Conservation (phyloP, 1,284 basidiomycete species). For the Ganoderma leucocontextum region DNA sequence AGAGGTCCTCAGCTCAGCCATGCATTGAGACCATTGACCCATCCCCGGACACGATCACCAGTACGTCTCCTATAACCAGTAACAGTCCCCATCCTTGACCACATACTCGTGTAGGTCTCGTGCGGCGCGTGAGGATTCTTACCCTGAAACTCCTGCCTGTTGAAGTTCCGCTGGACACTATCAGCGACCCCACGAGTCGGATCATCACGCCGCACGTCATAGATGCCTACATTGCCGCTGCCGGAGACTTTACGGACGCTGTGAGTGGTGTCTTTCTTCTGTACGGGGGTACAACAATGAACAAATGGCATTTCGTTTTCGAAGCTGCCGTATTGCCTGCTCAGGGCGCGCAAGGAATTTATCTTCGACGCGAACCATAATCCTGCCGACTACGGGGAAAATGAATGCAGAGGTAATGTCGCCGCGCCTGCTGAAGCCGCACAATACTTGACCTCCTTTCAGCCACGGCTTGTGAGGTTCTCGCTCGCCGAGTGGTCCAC, state of each 20-base stretch:
- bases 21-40: conserved; percentile 56
- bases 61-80: conserved; percentile 50
- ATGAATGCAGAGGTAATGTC: conserved; percentile 74
- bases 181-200: conserved; percentile 73
- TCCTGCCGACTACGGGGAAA: conserved; percentile 88
- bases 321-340: conserved; percentile 78
- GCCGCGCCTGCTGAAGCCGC: not conserved
- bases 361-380: conserved; percentile 77
- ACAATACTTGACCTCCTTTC: conserved; percentile 3
- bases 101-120: conserved; percentile 61
- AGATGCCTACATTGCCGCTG: conserved; percentile 68
- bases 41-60: conserved; percentile 75
- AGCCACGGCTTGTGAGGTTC: conserved; percentile 88
- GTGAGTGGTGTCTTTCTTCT: conserved; percentile 50
- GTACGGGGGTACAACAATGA: not conserved
- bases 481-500: conserved; percentile 87
- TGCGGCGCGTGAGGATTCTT: conserved; percentile 82
- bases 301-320: not conserved
- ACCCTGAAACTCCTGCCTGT: conserved; percentile 83
- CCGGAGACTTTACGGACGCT: conserved; percentile 82
- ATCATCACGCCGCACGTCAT: conserved; percentile 78
- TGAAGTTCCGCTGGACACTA: conserved; percentile 69
- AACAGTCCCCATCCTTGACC: not conserved
- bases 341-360: conserved; percentile 84
- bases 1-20: conserved; percentile 52